phyloP scores from a whole-genome alignment of 176 grass and related monocot species.

The Musa acuminata region DNA sequence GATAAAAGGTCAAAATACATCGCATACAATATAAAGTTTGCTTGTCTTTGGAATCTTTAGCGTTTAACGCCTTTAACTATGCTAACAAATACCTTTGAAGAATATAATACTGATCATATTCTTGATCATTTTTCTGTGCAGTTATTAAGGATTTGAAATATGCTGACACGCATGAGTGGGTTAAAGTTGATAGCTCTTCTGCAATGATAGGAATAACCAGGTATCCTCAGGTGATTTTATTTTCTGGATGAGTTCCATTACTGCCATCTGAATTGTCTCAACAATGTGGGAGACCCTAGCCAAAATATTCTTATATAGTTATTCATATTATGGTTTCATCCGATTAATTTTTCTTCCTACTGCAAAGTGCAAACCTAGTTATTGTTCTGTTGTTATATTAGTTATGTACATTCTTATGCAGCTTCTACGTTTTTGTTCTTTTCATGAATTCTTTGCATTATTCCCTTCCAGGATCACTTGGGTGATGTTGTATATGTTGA shows the following conservation, averaged over 20 bases:
- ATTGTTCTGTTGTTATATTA: too few relatives aligned
- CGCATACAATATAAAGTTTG: too few relatives aligned
- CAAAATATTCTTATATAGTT: too few relatives aligned
- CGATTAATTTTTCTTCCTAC: too few relatives aligned
- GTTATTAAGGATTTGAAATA: constrained; percentile 88
- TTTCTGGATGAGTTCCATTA: not conserved
- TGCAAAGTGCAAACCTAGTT: too few relatives aligned
- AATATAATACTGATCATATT: not conserved
- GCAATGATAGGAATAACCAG: constrained; percentile 78
- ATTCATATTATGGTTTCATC: too few relatives aligned
- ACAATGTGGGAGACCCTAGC: not conserved
- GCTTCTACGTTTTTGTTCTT: too few relatives aligned
- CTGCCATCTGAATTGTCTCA: not conserved
- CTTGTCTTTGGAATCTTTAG: too few relatives aligned
- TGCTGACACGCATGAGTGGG: constrained; percentile 83
- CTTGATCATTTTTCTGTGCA: constrained; percentile 27
- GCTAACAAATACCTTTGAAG: not conserved
- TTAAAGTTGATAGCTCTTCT: constrained; percentile 58
- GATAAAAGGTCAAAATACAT: too few relatives aligned
- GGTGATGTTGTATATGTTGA: constrained; percentile 89
- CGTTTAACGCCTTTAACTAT: not conserved
- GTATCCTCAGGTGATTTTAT: constrained; percentile 60
- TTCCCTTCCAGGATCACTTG: constrained; percentile 48
- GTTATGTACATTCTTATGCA: too few relatives aligned
- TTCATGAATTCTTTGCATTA: too few relatives aligned